A percentile compares a stretch with the other conserved stretches of the same genome.
Evolutionary conservation across 2,329 filamentous ascomycete genomes (phyloP).

Genomic region (Xylariaceae sp.): DNA sequence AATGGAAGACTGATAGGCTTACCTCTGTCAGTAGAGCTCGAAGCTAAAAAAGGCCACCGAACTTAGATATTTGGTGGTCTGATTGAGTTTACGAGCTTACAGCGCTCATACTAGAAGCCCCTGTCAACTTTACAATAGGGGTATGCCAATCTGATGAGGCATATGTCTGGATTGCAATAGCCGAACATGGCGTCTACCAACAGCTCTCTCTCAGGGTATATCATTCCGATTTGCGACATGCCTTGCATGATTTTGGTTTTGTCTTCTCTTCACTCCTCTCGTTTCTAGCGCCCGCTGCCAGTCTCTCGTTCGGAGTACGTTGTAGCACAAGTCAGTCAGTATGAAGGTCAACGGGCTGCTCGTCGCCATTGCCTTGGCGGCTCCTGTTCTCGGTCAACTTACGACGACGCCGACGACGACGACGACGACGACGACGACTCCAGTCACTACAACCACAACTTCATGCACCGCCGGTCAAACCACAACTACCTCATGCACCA

Average conservation of each 20-base stretch:
- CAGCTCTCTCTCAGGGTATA: neutral
- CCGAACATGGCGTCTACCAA: neutral
- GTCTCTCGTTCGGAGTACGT: neutral
- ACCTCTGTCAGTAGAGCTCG: neutral
- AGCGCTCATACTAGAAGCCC: neutral
- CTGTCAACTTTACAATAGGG: neutral
- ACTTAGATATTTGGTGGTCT: neutral
- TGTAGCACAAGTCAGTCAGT: neutral
- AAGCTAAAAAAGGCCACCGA: neutral
- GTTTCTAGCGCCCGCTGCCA: neutral
- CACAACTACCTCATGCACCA: neutral
- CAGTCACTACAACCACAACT: neutral
- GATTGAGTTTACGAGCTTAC: neutral
- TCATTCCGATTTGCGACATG: neutral
- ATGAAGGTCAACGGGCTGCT: slow-evolving; percentile 7
- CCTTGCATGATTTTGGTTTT: neutral
- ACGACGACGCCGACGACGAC: neutral
- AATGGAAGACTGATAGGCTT: neutral
- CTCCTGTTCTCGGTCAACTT: neutral
- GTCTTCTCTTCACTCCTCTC: neutral
- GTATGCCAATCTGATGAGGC: neutral
- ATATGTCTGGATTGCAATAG: neutral
- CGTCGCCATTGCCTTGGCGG: neutral
- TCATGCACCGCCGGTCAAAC: neutral
- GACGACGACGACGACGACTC: neutral